A percentile compares a stretch with the other conserved stretches of the same genome.
phyloP scores from a whole-genome alignment of 805 yeast genomes.

The Cyberlindnera xishuangbannaensis region DNA sequence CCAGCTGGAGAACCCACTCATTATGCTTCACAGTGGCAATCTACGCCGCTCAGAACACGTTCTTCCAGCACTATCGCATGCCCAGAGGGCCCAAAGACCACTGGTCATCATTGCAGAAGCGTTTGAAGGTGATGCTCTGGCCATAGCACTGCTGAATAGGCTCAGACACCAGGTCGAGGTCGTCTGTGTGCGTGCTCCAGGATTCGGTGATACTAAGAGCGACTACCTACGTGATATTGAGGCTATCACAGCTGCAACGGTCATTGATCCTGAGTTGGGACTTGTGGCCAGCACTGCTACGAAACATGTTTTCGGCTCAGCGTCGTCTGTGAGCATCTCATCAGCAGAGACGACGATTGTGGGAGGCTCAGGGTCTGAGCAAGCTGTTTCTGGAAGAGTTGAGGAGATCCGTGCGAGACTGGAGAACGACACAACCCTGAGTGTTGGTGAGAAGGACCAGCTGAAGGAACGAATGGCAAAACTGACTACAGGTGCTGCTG shows the following conservation, averaged over 20 bases:
- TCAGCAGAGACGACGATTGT: constrained; percentile 93
- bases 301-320: constrained; percentile 80
- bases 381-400: constrained; percentile 74
- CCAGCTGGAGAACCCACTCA: constrained; percentile 89
- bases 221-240: constrained; percentile 95
- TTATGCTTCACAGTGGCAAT: constrained; percentile 44
- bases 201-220: constrained; percentile 98
- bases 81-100: constrained; percentile 92
- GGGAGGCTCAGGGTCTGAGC: constrained; percentile 88
- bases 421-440: constrained; percentile 55
- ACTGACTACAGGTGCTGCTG: constrained; percentile 97
- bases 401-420: constrained; percentile 87
- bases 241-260: constrained; percentile 88
- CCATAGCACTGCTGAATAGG: constrained; percentile 95
- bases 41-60: constrained; percentile 38
- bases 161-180: constrained; percentile 98
- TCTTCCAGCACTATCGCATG: constrained; percentile 86
- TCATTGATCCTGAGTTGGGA: constrained; percentile 83
- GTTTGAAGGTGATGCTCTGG: constrained; percentile 96
- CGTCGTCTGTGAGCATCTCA: constrained; percentile 87
- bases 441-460: constrained; percentile 92
- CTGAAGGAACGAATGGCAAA: constrained; percentile 96
- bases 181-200: constrained; percentile 97
- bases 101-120: constrained; percentile 91
- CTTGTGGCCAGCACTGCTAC: constrained; percentile 94